phyloP scores from a whole-genome alignment of 1,284 basidiomycete genomes.

The Rhodotorula sp. region DNA sequence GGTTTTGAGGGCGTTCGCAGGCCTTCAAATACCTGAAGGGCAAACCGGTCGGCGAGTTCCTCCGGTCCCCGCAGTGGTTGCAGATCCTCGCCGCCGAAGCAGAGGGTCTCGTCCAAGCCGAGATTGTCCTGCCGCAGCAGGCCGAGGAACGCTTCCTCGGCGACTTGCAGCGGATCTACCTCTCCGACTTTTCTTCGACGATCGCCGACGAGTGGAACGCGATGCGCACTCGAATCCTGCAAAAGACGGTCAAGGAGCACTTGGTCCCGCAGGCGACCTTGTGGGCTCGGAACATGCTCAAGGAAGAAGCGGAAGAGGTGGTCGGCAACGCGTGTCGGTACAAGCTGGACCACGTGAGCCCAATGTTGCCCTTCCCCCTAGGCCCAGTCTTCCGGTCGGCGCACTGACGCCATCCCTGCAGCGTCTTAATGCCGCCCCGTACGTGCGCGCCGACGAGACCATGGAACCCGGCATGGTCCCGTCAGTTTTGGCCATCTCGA shows the following conservation, averaged over 20 bases:
- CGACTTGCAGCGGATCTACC: conserved; percentile 75
- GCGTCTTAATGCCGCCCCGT: conserved; percentile 41
- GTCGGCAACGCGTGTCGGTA: conserved; percentile 67
- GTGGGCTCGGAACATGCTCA: conserved; percentile 86
- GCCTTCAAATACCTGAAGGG: conserved; percentile 91
- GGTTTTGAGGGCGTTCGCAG: conserved; percentile 52
- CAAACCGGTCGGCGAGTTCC: conserved; percentile 75
- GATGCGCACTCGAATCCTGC: conserved; percentile 73
- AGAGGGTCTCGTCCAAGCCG: conserved; percentile 78
- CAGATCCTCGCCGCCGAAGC: conserved; percentile 89
- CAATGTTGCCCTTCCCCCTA: not conserved
- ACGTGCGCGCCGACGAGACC: conserved; percentile 32
- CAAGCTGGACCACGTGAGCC: conserved; percentile 69
- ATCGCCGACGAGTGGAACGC: conserved; percentile 90
- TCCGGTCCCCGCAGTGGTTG: conserved; percentile 74
- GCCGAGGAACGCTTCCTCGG: conserved; percentile 67
- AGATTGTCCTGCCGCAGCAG: conserved; percentile 67
- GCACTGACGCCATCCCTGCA: not conserved
- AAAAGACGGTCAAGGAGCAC: conserved; percentile 73
- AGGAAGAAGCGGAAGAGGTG: conserved; percentile 85
- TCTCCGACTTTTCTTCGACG: conserved; percentile 81
- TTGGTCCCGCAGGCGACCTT: conserved; percentile 77
- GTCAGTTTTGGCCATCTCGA: conserved; percentile 86
- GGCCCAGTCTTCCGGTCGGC: not conserved
- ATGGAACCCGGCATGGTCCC: conserved; percentile 38